Conservation (phyloP, 805 yeast species). For the Hanseniaspora taiwanica region DNA sequence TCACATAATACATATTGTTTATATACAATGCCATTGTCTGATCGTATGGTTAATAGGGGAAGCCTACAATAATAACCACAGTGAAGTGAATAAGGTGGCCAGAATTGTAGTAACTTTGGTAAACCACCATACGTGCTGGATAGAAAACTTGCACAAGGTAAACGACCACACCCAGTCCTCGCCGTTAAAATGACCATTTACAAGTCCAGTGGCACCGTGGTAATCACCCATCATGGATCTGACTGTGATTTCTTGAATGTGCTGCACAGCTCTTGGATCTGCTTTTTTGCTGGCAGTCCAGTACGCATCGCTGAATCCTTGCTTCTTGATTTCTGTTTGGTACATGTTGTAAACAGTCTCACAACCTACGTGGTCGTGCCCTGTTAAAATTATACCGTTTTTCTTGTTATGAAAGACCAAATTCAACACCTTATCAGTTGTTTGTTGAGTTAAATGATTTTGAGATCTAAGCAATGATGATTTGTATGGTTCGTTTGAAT, state of each 20-base stretch:
- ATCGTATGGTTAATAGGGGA: too few species aligned
- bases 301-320: slow-evolving; percentile 24
- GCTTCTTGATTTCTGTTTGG: slow-evolving; percentile 7
- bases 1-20: too few species aligned
- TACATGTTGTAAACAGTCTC: slow-evolving; percentile 43
- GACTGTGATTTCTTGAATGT: slow-evolving; percentile 68
- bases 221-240: slow-evolving; percentile 94
- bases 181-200: slow-evolving; percentile 56
- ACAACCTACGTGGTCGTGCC: slow-evolving; percentile 97
- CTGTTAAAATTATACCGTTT: slow-evolving; percentile 76
- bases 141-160: slow-evolving; percentile 63
- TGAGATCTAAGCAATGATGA: slow-evolving; percentile 66
- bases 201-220: slow-evolving; percentile 76
- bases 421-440: slow-evolving; percentile 54
- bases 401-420: slow-evolving; percentile 53
- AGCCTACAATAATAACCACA: not conserved
- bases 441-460: slow-evolving; percentile 62
- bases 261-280: slow-evolving; percentile 17
- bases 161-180: slow-evolving; percentile 53
- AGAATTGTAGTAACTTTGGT: slow-evolving; percentile 42
- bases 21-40: too few species aligned
- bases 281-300: slow-evolving; percentile 48
- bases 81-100: slow-evolving; percentile 21
- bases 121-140: slow-evolving; percentile 96
- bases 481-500: slow-evolving; percentile 51